Conservation (phyloP, 2,329 filamentous ascomycete genomes). For the Diaporthe citrichinensis region DNA sequence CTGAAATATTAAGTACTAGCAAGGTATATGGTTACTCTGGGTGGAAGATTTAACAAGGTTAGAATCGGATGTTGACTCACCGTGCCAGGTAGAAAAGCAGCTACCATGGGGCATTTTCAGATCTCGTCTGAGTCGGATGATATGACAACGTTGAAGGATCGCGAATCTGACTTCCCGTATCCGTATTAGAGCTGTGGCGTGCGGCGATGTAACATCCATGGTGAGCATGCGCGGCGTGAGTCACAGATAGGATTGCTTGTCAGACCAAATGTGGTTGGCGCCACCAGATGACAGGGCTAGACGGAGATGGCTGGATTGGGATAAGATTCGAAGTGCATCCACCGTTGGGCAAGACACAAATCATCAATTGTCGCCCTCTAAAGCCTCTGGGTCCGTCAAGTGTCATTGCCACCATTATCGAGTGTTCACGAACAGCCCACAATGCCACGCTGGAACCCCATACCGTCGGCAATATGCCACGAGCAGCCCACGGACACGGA, state of each 20-base stretch:
- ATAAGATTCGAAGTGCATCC: neutral
- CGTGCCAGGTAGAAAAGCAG: neutral
- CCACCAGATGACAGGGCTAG: neutral
- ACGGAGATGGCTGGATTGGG: neutral
- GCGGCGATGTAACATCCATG: conserved; percentile 1
- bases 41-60: neutral
- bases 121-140: neutral
- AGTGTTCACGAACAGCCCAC: neutral
- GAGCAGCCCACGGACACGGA: neutral
- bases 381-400: neutral
- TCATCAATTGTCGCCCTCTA: neutral
- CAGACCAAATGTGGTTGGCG: neutral
- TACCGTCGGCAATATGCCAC: conserved; percentile 7
- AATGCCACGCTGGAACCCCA: conserved; percentile 24
- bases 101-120: neutral
- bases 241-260: neutral
- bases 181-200: neutral
- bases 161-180: neutral
- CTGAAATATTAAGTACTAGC: no score
- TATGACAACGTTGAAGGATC: neutral
- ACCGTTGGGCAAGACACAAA: neutral
- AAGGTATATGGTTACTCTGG: no score
- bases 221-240: neutral
- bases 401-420: neutral
- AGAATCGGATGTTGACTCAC: neutral